Conservation (phyloP, 2,329 filamentous ascomycete genomes). For the Cytospora paraplurivora region DNA sequence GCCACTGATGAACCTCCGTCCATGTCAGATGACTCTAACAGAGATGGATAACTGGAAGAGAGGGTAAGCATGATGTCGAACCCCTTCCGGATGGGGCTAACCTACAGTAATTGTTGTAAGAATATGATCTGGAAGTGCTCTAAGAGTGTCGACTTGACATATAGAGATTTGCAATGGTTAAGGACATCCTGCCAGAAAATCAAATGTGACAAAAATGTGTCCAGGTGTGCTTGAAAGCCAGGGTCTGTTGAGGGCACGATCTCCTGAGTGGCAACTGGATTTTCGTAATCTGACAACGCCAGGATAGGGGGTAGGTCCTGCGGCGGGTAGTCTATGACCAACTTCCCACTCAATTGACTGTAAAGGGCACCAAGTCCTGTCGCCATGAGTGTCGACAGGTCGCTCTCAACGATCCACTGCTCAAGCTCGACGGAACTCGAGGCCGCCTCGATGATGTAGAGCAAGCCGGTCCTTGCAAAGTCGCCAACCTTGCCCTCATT, state of each 20-base stretch:
- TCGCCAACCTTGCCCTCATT: conserved; percentile 93
- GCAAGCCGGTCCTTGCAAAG: conserved; percentile 88
- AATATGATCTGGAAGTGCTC: conserved; percentile 98
- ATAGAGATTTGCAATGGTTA: conserved; percentile 88
- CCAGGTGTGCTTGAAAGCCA: conserved; percentile 81
- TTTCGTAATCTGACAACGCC: conserved; percentile 84
- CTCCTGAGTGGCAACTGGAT: conserved; percentile 68
- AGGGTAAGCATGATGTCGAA: conserved; percentile 21
- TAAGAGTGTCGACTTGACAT: conserved; percentile 88
- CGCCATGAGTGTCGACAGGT: conserved; percentile 95
- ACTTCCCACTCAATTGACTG: conserved; percentile 70
- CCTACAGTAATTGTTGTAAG: conserved; percentile 86
- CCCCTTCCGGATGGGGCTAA: conserved; percentile 22
- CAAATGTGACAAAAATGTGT: conserved; percentile 92
- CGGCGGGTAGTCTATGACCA: conserved; percentile 76
- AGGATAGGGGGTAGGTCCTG: conserved; percentile 80
- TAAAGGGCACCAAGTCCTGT: conserved; percentile 83
- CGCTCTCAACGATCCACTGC: conserved; percentile 96
- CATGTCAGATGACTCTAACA: conserved; percentile 94
- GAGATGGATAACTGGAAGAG: conserved; percentile 76
- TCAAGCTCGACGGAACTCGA: conserved; percentile 81
- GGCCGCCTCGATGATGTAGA: conserved; percentile 95
- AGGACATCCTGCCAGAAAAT: conserved; percentile 98
- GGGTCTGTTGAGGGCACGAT: conserved; percentile 73
- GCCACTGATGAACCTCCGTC: conserved; percentile 96